phyloP scores from a whole-genome alignment of 2,329 filamentous ascomycete genomes.

The Colletotrichum musicola region DNA sequence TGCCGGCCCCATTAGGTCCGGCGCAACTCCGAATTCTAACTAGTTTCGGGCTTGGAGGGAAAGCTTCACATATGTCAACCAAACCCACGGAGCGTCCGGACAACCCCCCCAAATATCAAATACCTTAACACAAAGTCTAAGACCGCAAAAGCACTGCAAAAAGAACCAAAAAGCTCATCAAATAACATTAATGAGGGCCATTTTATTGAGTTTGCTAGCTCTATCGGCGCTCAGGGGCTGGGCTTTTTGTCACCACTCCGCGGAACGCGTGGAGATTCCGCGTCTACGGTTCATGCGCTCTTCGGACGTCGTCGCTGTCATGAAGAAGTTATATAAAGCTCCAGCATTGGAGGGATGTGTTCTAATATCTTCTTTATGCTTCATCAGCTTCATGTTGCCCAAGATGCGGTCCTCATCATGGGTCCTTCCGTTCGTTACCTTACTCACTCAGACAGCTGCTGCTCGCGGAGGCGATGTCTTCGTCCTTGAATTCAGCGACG shows the following conservation, averaged over 20 bases:
- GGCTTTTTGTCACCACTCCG: neutral
- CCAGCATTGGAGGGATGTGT: neutral
- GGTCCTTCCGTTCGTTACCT: neutral
- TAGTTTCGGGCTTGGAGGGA: too few relatives aligned
- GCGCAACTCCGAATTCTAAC: too few relatives aligned
- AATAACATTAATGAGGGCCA: neutral
- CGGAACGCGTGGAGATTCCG: constrained; percentile 1
- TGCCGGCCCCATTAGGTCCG: too few relatives aligned
- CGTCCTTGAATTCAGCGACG: neutral
- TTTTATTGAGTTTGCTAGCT: neutral
- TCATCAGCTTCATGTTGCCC: too few relatives aligned
- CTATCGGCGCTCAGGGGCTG: constrained; percentile 2
- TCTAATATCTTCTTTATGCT: neutral
- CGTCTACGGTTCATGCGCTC: neutral
- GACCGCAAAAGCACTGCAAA: too few relatives aligned
- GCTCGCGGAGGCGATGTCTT: neutral
- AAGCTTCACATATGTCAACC: too few relatives aligned
- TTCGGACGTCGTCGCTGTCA: neutral
- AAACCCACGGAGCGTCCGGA: too few relatives aligned
- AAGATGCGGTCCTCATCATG: neutral
- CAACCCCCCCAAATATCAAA: too few relatives aligned
- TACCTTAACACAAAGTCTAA: too few relatives aligned
- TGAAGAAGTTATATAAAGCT: too few relatives aligned
- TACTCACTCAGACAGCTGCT: too few relatives aligned
- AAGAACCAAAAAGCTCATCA: neutral